These are phyloP conservation scores for Fusarium tupiense DNA, from an alignment of 2,329 filamentous ascomycete genomes.

Conservation along the genomic window DNA sequence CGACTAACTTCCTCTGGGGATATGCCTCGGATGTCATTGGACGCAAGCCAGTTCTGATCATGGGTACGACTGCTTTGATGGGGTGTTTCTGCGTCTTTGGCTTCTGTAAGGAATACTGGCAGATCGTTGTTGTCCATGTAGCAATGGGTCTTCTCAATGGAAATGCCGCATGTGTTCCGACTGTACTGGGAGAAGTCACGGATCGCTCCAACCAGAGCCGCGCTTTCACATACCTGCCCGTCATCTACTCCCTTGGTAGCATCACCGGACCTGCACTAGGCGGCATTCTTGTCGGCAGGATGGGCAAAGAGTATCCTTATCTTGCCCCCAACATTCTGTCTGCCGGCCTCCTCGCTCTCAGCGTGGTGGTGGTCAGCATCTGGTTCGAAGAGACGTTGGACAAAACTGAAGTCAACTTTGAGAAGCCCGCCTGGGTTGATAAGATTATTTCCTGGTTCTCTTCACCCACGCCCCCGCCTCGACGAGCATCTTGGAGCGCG, in stretches of 20 bases:
- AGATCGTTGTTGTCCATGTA: slow-evolving; percentile 85
- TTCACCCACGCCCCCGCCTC: slow-evolving; percentile 25
- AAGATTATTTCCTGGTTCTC: slow-evolving; percentile 45
- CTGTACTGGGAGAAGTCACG: slow-evolving; percentile 93
- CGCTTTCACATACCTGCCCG: slow-evolving; percentile 92
- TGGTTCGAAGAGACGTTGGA: slow-evolving; percentile 84
- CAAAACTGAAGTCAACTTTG: slow-evolving; percentile 42
- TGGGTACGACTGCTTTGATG: slow-evolving; percentile 85
- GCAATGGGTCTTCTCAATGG: slow-evolving; percentile 95
- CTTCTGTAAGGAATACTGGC: slow-evolving; percentile 83
- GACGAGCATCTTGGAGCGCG: slow-evolving; percentile 50
- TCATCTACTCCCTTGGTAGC: slow-evolving; percentile 94
- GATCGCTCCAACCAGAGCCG: slow-evolving; percentile 93
- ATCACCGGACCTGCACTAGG: slow-evolving; percentile 95
- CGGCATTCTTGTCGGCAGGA: slow-evolving; percentile 77
- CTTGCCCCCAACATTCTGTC: slow-evolving; percentile 84
- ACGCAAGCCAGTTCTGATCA: slow-evolving; percentile 77
- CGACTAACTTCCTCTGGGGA: slow-evolving; percentile 79
- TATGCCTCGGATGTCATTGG: slow-evolving; percentile 72
- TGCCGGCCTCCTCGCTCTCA: slow-evolving; percentile 75
- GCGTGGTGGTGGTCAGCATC: slow-evolving; percentile 77
- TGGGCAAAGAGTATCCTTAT: slow-evolving; percentile 77
- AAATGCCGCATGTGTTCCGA: slow-evolving; percentile 93
- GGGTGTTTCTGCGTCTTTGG: slow-evolving; percentile 87
- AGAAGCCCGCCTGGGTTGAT: slow-evolving; percentile 48